Base-by-base conservation (phyloP, 306 rosid species). In the Betula pendula region DNA sequence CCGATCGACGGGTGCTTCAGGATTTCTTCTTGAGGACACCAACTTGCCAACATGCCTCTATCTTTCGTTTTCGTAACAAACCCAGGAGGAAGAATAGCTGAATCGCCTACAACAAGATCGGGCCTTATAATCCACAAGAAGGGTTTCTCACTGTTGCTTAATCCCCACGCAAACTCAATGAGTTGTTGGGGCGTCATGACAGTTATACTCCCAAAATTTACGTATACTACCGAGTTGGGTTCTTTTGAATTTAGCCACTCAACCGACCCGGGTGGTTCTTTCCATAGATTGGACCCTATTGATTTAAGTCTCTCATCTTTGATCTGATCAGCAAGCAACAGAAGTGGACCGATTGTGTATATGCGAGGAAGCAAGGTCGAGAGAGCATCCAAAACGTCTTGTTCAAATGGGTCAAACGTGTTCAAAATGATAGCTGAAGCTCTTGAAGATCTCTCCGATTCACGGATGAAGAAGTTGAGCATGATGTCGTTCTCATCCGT, bases 91-190 rank as follows among this genome's bases (percentile, higher is more conserved):
- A 76, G 44, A 29, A 29, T 2, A 29, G 33, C 33, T 29, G 33
- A 29, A 29, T 29, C 33, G 7, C 77, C 77, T 0, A 40, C 58
- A 0, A 82, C 33, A 0, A 77, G 22, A 55, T 77, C 82, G 0
- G 77, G 80, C 14, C 85, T 70, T 44, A 49, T 47, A 11, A 78
- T 35, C 85, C 82, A 82, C 33, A 29, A 29, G 33, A 29, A 29
- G 33, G 33, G 33, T 2, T 29, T 29, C 33, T 29, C 33, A 29
- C 33, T 29, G 33, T 29, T 29, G 33, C 2, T 12, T 78, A 24
- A 19, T 9, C 82, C 85, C 82, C 85, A 78, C 0, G 82, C 85
- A 17, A 82, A 78, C 68, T 82, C 82, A 5, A 38, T 47, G 7
- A 82, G 27, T 17, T 82, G 70, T 0, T 68, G 52, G 0, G 33